Percentiles rank a stretch among this genome's conserved stretches.
Evolutionary conservation across 768 basidiomycete species (phyloP).

Genomic region (Podaxis pistillaris): DNA sequence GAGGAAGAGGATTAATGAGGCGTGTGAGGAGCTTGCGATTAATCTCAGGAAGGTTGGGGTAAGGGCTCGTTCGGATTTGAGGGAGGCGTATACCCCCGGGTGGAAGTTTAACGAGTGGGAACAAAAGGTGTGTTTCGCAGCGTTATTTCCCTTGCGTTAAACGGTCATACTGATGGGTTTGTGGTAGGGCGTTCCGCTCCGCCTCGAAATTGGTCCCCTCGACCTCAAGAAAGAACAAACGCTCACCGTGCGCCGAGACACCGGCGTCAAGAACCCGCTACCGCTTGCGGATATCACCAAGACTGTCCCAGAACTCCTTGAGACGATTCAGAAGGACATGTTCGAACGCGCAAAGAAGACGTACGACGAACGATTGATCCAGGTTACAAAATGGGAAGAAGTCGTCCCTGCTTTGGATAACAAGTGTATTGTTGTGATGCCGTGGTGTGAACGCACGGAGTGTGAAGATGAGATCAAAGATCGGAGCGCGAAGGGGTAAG

Average conservation of each 20-base stretch:
- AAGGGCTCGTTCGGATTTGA: slow-evolving; percentile 84
- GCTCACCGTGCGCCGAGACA: slow-evolving; percentile 77
- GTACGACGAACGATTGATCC: slow-evolving; percentile 70
- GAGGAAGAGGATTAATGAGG: slow-evolving; percentile 68
- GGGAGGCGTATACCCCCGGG: slow-evolving; percentile 96
- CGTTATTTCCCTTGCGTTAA: not conserved
- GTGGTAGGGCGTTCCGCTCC: slow-evolving; percentile 86
- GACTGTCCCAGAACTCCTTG: slow-evolving; percentile 67
- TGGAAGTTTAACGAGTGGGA: slow-evolving; percentile 99
- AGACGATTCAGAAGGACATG: slow-evolving; percentile 89
- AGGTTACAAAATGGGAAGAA: slow-evolving; percentile 86
- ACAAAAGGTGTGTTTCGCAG: slow-evolving; percentile 64
- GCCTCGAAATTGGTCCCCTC: slow-evolving; percentile 94
- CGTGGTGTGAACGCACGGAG: slow-evolving; percentile 92
- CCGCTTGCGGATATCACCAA: slow-evolving; percentile 37
- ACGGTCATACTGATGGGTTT: not conserved
- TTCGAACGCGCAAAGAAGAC: slow-evolving; percentile 70
- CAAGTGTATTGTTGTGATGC: slow-evolving; percentile 85
- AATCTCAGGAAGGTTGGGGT: slow-evolving; percentile 71
- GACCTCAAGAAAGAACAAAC: slow-evolving; percentile 85
- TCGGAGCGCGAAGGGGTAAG: slow-evolving; percentile 78
- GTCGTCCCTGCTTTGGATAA: slow-evolving; percentile 87
- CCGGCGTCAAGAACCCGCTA: slow-evolving; percentile 44
- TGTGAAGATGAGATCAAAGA: slow-evolving; percentile 99
- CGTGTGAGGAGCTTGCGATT: slow-evolving; percentile 75